Evolutionary conservation across 1,139 yeast genomes (phyloP), one percentile per base, ranked within the genome.

Genomic region (Kurtzmaniella quercitrusa): DNA sequence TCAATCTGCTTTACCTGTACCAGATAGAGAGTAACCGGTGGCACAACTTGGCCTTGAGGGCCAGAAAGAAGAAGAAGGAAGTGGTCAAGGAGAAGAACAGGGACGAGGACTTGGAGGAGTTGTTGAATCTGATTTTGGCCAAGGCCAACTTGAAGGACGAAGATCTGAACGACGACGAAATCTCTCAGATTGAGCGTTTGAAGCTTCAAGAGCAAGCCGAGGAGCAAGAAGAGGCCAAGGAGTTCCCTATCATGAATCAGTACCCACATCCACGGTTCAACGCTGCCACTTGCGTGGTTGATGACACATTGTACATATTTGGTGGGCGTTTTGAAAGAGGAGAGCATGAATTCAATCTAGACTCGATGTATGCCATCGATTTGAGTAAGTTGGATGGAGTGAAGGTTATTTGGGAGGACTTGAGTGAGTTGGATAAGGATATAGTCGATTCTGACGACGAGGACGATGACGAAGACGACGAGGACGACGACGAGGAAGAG

Each of bases 251-350:
- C 1, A 65, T 80, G 51, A 77, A 70, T 46, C 80, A 76, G 52
- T 63, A 88, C 42, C 98, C 98, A 1, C 98, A 93, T 57, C 81
- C 93, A 6, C 73, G 98, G 56, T 93, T 90, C 69, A 91, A 93
- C 58, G 83, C 96, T 3, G 70, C 93, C 2, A 79, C 91, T 3
- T 83, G 95, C 48, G 95, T 93, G 1, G 82, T 86, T 33, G 96
- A 87, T 54, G 98, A 93, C 59, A 75, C 76, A 0, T 70, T 90
- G 46, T 93, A 82, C 60, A 84, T 93, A n/a, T 90, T 78, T 58
- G 96, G 98, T 23, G 98, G 98, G 54, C 79, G 84, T 27, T 93
- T 83, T 79, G 98, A 93, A 63, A 68, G 77, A 39, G 96, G 91
- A 6, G 98, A 91, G 43, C 82, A 77, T 48, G 98, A 93, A 59